Conservation (phyloP, 495 filamentous ascomycete genomes). For the Lichina pygmaea region DNA sequence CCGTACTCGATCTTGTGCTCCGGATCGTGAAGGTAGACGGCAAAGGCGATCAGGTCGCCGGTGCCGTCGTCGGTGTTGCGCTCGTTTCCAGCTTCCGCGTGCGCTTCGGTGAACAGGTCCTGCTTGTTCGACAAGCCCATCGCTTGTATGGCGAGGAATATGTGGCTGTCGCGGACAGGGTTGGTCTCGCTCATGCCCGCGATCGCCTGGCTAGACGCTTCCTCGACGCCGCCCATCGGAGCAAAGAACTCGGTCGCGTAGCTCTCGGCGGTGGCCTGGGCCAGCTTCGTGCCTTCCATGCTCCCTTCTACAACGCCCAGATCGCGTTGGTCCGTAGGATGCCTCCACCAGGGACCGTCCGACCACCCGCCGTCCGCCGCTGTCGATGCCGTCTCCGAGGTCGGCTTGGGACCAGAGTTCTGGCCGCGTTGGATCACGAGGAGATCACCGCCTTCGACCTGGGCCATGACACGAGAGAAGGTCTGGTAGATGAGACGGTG, state of each 20-base stretch:
- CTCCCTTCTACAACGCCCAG: conserved; percentile 59
- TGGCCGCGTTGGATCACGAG: conserved; percentile 83
- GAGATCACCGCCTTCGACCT: conserved; percentile 95
- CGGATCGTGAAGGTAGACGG: conserved; percentile 79
- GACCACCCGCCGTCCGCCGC: conserved; percentile 39
- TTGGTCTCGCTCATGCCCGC: conserved; percentile 56
- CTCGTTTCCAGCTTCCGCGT: conserved; percentile 21
- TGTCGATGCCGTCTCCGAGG: conserved; percentile 29
- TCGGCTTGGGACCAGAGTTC: conserved; percentile 44
- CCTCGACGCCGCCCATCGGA: conserved; percentile 47
- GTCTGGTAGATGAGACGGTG: conserved; percentile 80
- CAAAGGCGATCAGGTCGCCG: conserved; percentile 36
- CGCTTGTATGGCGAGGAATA: conserved; percentile 85
- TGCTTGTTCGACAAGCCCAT: conserved; percentile 31
- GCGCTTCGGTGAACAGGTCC: conserved; percentile 35
- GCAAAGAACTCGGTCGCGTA: conserved; percentile 67
- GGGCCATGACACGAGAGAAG: conserved; percentile 91
- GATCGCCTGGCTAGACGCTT: conserved; percentile 48
- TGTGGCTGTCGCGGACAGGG: conserved; percentile 71
- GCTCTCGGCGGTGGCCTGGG: conserved; percentile 59
- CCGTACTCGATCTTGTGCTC: conserved; percentile 74
- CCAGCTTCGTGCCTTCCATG: conserved; percentile 70
- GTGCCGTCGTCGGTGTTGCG: conserved; percentile 1
- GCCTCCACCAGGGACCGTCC: conserved; percentile 91
- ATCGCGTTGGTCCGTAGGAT: conserved; percentile 37